Conservation (phyloP, 2,329 filamentous ascomycete genomes). For the Talaromyces marneffei region DNA sequence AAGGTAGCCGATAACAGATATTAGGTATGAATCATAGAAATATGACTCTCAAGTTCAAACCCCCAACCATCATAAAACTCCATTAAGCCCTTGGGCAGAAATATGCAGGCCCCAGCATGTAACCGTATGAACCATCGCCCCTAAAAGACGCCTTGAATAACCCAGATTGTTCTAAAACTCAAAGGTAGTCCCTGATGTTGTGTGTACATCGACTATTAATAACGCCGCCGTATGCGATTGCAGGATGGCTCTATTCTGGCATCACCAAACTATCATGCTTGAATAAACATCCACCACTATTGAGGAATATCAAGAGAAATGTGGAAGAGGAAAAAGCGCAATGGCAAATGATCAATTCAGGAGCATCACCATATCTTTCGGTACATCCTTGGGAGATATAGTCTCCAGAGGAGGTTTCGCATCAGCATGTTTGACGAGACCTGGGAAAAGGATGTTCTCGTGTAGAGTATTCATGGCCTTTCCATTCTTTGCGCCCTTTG, state of each 20-base stretch:
- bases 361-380: conserved; percentile 1
- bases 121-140: background rate
- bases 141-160: background rate
- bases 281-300: background rate
- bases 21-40: conserved; percentile 5
- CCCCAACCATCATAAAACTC: background rate
- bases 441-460: conserved; percentile 28
- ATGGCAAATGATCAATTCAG: background rate
- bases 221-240: conserved; percentile 14
- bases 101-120: background rate
- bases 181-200: background rate
- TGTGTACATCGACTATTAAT: conserved; percentile 3
- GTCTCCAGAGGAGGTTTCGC: conserved; percentile 11
- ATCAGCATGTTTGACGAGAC: conserved; percentile 17
- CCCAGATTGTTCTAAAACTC: background rate
- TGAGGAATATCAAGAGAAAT: background rate
- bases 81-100: background rate
- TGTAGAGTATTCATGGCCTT: conserved; percentile 32
- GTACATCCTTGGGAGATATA: conserved; percentile 17
- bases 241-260: conserved; percentile 15
- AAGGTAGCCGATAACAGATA: background rate
- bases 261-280: conserved; percentile 11
- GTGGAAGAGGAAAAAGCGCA: background rate
- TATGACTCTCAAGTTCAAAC: conserved; percentile 1
- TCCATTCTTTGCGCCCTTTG: conserved; percentile 22